These are phyloP conservation scores for Alternaria sp. DNA, from an alignment of 2,329 filamentous ascomycete genomes.

Conservation along the genomic window DNA sequence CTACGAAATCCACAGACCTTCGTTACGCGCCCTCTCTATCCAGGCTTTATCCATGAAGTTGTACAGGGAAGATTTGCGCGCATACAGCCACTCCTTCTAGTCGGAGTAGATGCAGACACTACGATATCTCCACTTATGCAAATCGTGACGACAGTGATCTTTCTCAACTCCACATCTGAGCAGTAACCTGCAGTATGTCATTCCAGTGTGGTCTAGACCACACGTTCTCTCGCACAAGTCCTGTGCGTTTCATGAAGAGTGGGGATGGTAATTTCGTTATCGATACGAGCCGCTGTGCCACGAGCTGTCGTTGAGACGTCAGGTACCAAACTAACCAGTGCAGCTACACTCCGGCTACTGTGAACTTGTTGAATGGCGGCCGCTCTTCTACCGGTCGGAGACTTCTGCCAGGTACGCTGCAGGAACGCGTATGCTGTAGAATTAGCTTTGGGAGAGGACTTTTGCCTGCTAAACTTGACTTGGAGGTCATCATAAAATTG, in stretches of 20 bases:
- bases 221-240: neutral
- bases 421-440: neutral
- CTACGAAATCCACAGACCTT: neutral
- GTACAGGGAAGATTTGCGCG: neutral
- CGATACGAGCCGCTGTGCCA: neutral
- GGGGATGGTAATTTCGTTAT: neutral
- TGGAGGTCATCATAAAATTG: neutral
- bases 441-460: neutral
- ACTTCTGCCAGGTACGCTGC: neutral
- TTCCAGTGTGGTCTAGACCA: conserved; percentile 6
- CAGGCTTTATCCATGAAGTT: neutral
- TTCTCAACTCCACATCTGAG: neutral
- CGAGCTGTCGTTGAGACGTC: neutral
- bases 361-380: neutral
- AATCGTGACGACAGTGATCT: neutral
- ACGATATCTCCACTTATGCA: neutral
- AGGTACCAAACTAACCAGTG: neutral
- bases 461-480: neutral
- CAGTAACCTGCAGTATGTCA: neutral
- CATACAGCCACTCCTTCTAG: neutral
- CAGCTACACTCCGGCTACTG: neutral
- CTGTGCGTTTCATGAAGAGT: conserved; percentile 4
- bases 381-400: neutral
- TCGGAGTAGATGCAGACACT: neutral
- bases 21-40: neutral